Percentiles rank a stretch among this genome's conserved stretches.
phyloP scores from a whole-genome alignment of 2,329 filamentous ascomycete species.

The Epicoccum sorghinum region DNA sequence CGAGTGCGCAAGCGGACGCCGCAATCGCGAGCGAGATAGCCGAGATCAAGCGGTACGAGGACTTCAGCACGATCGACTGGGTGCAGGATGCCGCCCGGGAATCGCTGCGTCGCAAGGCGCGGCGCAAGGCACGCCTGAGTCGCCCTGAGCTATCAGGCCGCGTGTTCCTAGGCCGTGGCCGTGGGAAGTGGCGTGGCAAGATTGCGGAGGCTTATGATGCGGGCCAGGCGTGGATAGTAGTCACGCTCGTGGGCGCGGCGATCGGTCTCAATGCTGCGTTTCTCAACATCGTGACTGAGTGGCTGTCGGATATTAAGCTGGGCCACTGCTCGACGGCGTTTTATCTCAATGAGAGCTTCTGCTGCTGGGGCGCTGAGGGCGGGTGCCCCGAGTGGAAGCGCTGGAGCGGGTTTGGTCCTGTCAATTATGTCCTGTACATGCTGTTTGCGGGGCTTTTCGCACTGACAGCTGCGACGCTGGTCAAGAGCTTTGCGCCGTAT shows the following conservation, averaged over 20 bases:
- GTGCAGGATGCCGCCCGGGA: constrained; percentile 96
- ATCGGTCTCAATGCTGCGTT: constrained; percentile 94
- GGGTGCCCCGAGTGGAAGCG: constrained; percentile 87
- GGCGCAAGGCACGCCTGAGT: constrained; percentile 71
- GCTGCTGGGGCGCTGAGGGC: constrained; percentile 94
- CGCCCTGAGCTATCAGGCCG: constrained; percentile 1
- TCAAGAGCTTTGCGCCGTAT: constrained; percentile 92
- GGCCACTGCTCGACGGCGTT: constrained; percentile 96
- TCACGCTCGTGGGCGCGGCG: constrained; percentile 88
- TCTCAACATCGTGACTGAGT: constrained; percentile 94
- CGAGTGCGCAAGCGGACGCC: constrained; percentile 63
- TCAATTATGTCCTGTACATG: constrained; percentile 90
- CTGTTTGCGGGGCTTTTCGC: constrained; percentile 84
- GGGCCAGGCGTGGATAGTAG: constrained; percentile 96
- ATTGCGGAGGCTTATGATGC: constrained; percentile 90
- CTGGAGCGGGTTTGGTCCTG: constrained; percentile 78
- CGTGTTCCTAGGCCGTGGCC: constrained; percentile 68
- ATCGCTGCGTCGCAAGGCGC: constrained; percentile 78
- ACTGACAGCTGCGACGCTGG: constrained; percentile 79
- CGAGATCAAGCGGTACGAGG: constrained; percentile 97
- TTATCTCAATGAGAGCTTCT: constrained; percentile 96
- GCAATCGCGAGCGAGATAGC: constrained; percentile 93
- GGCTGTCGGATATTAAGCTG: constrained; percentile 93
- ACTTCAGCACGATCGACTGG: constrained; percentile 99
- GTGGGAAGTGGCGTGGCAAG: constrained; percentile 71